Percentiles rank a stretch among this genome's conserved stretches.
These are phyloP conservation scores for Plantago ovata DNA, from an alignment of 257 asterid species.

Conservation along the genomic window DNA sequence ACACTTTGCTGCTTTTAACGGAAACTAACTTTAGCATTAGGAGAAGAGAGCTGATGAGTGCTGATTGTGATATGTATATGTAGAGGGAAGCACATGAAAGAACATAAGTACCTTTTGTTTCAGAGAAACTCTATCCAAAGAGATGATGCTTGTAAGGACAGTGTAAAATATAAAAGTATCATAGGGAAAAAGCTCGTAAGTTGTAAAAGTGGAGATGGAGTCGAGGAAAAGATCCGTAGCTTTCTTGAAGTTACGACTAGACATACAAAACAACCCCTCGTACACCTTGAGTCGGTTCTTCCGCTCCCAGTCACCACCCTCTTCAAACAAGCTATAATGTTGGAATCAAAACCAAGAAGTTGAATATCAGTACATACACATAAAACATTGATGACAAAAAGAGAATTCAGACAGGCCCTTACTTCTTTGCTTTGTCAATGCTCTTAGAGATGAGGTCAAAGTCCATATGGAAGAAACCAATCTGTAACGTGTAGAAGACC, in stretches of 20 bases:
- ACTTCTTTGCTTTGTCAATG: slow-evolving; percentile 96
- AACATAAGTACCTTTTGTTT: slow-evolving; percentile 66
- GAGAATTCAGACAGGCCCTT: slow-evolving; percentile 23
- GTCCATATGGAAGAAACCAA: slow-evolving; percentile 89
- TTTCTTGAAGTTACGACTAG: slow-evolving; percentile 92
- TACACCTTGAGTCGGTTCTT: slow-evolving; percentile 92
- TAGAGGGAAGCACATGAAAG: background rate
- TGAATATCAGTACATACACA: slow-evolving; percentile 13
- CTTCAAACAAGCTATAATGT: slow-evolving; percentile 81
- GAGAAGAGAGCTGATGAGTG: too few species aligned
- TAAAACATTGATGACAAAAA: background rate
- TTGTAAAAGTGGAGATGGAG: slow-evolving; percentile 95
- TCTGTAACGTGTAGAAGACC: slow-evolving; percentile 73
- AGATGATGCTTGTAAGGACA: slow-evolving; percentile 81
- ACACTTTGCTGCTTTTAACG: slow-evolving; percentile 2
- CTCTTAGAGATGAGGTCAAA: slow-evolving; percentile 87
- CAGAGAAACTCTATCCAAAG: slow-evolving; percentile 85
- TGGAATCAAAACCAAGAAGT: slow-evolving; percentile 7
- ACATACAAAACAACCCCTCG: slow-evolving; percentile 94
- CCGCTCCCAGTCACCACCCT: slow-evolving; percentile 98
- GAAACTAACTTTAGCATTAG: too few species aligned
- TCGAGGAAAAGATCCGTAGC: slow-evolving; percentile 90
- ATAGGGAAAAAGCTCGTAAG: slow-evolving; percentile 84
- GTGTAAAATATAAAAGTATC: slow-evolving; percentile 89
- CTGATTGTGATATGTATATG: background rate